These are phyloP conservation scores for Penicillium fimorum DNA, from an alignment of 495 filamentous ascomycete species.

Conservation along the genomic window DNA sequence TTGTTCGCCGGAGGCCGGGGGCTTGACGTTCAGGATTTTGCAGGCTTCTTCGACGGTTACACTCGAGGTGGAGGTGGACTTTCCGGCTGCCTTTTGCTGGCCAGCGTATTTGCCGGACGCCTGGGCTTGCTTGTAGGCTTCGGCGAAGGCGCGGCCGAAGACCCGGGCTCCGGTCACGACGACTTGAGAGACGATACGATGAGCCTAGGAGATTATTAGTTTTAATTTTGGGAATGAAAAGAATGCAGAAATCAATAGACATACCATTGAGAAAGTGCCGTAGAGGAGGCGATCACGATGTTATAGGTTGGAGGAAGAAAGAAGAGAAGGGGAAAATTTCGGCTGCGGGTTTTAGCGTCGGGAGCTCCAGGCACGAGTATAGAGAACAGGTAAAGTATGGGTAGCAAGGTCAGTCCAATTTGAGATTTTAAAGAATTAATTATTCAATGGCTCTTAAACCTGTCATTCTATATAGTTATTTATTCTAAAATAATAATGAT, in stretches of 20 bases:
- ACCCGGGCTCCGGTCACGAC: conserved; percentile 86
- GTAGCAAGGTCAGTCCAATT: not conserved
- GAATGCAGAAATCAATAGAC: not conserved
- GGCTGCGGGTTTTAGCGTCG: conserved; percentile 34
- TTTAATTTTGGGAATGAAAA: not conserved
- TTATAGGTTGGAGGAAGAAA: conserved; percentile 26
- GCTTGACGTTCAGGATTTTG: conserved; percentile 95
- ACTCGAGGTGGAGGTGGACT: conserved; percentile 58
- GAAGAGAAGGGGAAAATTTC: conserved; percentile 41
- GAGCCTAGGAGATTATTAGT: conserved; percentile 59
- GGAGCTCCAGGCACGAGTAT: conserved; percentile 17
- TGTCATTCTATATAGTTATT: not conserved
- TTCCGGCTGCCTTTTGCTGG: conserved; percentile 46
- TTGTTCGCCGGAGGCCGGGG: conserved; percentile 71
- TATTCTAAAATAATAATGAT: not conserved
- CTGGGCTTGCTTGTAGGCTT: conserved; percentile 88
- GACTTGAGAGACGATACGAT: conserved; percentile 92
- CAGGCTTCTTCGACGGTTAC: conserved; percentile 94
- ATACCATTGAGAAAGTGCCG: conserved; percentile 32
- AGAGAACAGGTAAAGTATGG: not conserved
- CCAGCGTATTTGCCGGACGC: conserved; percentile 80
- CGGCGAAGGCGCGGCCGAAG: conserved; percentile 85
- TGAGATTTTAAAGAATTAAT: not conserved
- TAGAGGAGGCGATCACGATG: conserved; percentile 29
- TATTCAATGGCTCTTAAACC: not conserved